A percentile compares a stretch with the other conserved stretches of the same genome.
Conservation (phyloP, 768 basidiomycete species). For the Phylloporus rhodoxanthus region DNA sequence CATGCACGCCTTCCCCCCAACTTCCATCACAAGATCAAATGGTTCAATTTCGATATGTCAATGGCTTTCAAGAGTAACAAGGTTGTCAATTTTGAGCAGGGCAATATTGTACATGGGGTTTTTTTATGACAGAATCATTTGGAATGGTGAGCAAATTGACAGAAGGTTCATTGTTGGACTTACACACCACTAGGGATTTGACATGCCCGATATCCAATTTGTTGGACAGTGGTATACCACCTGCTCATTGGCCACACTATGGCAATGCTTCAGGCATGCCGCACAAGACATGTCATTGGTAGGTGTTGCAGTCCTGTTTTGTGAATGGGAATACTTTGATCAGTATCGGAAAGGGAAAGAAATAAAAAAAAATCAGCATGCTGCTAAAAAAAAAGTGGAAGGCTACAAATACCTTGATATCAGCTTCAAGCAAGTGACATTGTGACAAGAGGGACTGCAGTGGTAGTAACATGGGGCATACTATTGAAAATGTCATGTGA, state of each 20-base stretch:
- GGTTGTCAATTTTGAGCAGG: conserved; percentile 3
- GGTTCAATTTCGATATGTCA: conserved; percentile 8
- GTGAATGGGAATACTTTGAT: conserved; percentile 1
- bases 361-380: not conserved
- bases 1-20: not conserved
- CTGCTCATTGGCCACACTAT: conserved; percentile 13
- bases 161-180: not conserved
- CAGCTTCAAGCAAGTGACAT: not conserved
- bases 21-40: not conserved
- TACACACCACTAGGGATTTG: conserved; percentile 29
- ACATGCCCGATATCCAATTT: conserved; percentile 30
- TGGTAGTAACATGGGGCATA: too few relatives aligned
- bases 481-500: too few relatives aligned
- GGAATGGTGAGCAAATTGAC: conserved; percentile 28
- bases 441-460: not conserved
- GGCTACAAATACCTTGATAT: not conserved
- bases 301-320: not conserved
- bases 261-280: not conserved
- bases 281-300: not conserved
- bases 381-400: not conserved
- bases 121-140: conserved; percentile 29
- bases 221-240: conserved; percentile 32
- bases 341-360: not conserved
- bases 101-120: not conserved
- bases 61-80: conserved; percentile 13